Evolutionary conservation across 2,329 filamentous ascomycete species (phyloP).

Genomic region (Ophiostoma ulmi): DNA sequence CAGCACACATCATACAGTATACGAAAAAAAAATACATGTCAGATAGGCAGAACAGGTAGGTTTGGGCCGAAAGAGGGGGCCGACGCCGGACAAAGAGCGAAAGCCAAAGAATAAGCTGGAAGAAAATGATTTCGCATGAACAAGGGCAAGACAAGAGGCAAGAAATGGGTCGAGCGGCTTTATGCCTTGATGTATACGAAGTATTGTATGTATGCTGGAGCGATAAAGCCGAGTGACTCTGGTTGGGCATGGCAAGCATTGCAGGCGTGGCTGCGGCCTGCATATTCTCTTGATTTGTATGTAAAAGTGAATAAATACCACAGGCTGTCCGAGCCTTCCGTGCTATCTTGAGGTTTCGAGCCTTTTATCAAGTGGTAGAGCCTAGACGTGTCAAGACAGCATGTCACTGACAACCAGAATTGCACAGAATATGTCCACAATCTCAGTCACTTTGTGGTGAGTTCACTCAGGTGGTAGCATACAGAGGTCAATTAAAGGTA

Average conservation of each 20-base stretch:
- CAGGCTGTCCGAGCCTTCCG: no score
- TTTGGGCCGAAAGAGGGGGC: neutral
- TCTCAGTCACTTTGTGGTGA: no score
- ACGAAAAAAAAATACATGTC: neutral
- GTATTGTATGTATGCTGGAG: no score
- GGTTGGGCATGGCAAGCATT: neutral
- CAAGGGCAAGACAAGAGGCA: no score
- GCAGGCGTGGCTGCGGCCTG: neutral
- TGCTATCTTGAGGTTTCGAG: neutral
- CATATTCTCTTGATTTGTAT: neutral
- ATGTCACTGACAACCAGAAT: neutral
- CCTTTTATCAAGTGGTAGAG: neutral
- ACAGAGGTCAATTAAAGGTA: neutral
- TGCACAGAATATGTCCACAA: no score
- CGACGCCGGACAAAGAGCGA: conserved; percentile 7
- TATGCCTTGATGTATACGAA: no score
- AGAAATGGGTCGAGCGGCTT: no score
- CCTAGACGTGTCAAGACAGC: neutral
- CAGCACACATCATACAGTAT: neutral
- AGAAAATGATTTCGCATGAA: neutral
- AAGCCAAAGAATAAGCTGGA: neutral
- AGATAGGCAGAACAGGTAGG: neutral
- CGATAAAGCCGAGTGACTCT: no score
- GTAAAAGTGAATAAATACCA: neutral
- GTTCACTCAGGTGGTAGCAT: neutral